A percentile compares a stretch with the other conserved stretches of the same genome.
Conservation (phyloP, 495 filamentous ascomycete genomes). For the Daldinia vernicosa region DNA sequence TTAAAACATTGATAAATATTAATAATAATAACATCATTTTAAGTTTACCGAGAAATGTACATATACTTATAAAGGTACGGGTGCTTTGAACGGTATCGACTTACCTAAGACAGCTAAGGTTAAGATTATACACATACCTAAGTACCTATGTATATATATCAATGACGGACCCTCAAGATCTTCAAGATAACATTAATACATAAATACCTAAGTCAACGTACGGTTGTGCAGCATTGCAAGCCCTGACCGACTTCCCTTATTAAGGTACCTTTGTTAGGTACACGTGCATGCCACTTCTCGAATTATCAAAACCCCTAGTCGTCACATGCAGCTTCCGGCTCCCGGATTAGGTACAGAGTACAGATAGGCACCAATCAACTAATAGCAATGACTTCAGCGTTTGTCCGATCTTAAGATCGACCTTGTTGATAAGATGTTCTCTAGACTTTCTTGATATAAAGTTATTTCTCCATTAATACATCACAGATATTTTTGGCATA, state of each 20-base stretch:
- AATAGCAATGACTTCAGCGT: constrained; percentile 22
- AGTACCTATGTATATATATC: neutral
- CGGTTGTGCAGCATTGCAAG: neutral
- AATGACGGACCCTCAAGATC: neutral
- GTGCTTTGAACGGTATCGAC: neutral
- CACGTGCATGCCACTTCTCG: constrained; percentile 26
- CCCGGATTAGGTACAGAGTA: constrained; percentile 34
- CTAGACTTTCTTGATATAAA: constrained; percentile 11
- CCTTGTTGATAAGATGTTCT: constrained; percentile 26
- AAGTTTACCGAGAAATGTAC: constrained; percentile 6
- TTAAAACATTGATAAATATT: constrained; percentile 1
- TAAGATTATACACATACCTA: neutral
- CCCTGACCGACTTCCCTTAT: neutral
- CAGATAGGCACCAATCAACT: constrained; percentile 14
- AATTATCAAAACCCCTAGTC: constrained; percentile 24
- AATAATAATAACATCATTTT: constrained; percentile 21
- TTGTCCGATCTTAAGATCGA: constrained; percentile 32
- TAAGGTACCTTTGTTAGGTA: constrained; percentile 33
- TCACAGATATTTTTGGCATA: constrained; percentile 6
- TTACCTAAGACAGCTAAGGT: no score
- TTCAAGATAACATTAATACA: neutral
- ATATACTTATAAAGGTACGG: neutral
- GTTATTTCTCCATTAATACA: constrained; percentile 26
- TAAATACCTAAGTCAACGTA: neutral
- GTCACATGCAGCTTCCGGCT: constrained; percentile 34